Base-by-base conservation (phyloP, 2,329 filamentous ascomycete species). In the Apiospora aurea region DNA sequence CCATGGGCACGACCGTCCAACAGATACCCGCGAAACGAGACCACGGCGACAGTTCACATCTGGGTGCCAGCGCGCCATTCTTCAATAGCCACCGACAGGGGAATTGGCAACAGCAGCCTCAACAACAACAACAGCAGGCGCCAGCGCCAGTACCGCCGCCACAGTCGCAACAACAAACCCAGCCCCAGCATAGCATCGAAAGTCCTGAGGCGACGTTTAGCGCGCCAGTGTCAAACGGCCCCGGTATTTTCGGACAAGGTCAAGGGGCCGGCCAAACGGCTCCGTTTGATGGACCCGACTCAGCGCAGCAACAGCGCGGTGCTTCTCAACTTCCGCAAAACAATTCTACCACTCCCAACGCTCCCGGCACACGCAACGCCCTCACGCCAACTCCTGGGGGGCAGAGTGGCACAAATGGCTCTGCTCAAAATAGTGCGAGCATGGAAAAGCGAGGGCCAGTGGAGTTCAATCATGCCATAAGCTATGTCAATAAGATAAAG, bases 401-500 rank as follows among this genome's bases (percentile, higher is more conserved):
- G 57, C 88, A 90, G 73, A 88, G 88, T 74, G 80, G 92, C 72
- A 94, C 92, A 77, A 90, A 90, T 64, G 86, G 87, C 73, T 87
- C 87, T 29, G 84, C 86, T 76, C 38, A 41, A 2, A 84, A 89
- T 82, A 82, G 92, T 83, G 84, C 88, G 81, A 84, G 88, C 82
- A 84, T 94, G 80, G 95, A 97, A 82, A 97, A 96, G 80, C 91
- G 95, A 71, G 96, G 95, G 0, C 96, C 96, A 1, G 96, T 99
- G 24, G 96, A 99, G 80, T 99, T 99, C 82, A 99, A 99, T 80
- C 96, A 99, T 83, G 96, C 96, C 0, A 99, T 99, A 75, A 98
- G 95, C 81, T 99, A 99, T 79, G 96, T 99, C 71, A 99, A 99
- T 81, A 99, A 99, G 85, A 99, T 99, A 79, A 99, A 99, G 92